Conservation (phyloP, 345 rosid species). For the Populus deltoides region DNA sequence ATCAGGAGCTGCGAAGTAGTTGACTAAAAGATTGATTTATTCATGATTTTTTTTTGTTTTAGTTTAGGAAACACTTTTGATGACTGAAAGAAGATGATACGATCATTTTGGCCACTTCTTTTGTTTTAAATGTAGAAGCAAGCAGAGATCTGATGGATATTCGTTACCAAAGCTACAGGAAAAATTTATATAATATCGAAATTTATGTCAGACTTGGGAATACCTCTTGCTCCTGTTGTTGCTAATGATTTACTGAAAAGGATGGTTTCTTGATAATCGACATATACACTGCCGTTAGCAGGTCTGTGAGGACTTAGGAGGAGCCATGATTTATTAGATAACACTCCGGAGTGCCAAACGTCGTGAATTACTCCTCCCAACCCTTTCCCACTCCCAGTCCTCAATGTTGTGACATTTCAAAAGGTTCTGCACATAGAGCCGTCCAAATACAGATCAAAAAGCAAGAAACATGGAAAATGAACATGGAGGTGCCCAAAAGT, state of each 20-base stretch:
- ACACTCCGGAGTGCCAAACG: not conserved
- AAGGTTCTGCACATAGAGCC: not conserved
- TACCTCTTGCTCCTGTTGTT: constrained; percentile 25
- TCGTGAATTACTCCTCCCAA: not conserved
- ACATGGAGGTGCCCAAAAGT: not conserved
- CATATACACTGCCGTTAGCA: constrained; percentile 14
- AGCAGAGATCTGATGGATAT: constrained; percentile 21
- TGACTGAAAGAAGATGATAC: constrained; percentile 31
- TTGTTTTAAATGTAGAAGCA: constrained; percentile 29
- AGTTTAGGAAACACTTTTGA: constrained; percentile 38
- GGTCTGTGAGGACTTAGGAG: constrained; percentile 7
- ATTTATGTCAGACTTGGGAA: constrained; percentile 27
- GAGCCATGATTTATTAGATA: constrained; percentile 23
- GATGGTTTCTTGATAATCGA: constrained; percentile 28
- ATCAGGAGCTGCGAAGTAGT: constrained; percentile 41
- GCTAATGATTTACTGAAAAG: constrained; percentile 46
- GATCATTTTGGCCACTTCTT: constrained; percentile 24
- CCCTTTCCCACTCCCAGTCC: not conserved
- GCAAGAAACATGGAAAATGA: not conserved
- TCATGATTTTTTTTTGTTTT: constrained; percentile 38
- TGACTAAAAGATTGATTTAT: constrained; percentile 34
- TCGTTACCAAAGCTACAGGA: constrained; percentile 32
- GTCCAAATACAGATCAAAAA: not conserved
- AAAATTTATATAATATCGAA: constrained; percentile 16
- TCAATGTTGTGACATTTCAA: constrained; percentile 1